Base-by-base conservation (phyloP, 2,329 filamentous ascomycete species). In the Ramularia collo-cygni region DNA sequence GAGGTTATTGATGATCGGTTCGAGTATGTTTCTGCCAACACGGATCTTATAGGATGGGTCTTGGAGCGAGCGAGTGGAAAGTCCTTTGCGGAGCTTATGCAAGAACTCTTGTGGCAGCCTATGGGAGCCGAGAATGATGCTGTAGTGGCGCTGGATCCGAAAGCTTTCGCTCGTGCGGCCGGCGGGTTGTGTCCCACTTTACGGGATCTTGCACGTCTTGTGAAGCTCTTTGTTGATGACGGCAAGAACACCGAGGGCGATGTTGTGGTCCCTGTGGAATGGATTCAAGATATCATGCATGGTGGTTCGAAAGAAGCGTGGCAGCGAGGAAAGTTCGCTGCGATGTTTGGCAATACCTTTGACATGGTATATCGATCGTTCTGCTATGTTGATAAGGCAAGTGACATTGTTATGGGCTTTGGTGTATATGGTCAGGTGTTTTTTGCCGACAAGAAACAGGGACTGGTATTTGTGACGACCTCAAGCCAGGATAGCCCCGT, bases 101-200 rank as follows among this genome's bases (percentile, higher is more conserved):
- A 38, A 5, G 46, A 54, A 14, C 32, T 51, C n/a, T 35, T 56
- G 1, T 54, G 52, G 52, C 28, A 51, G 27, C 50, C 53, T 2
- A 46, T 54, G 41, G 51, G 50, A 3, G 52, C 50, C 2, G 53
- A 56, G 27, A 44, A 39, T 37, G 45, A 52, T 30, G 52, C 52
- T 9, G 9, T 42, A 1, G 31, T 56, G 13, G 38, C 48, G 1
- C 29, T 52, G 7, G 53, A 56, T 30, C 37, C 37, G 8, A 29
- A 47, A 19, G 52, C 51, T 5, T 39, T 30, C 19, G 43, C 45
- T 16, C 28, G 52, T 8, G 47, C 45, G 3, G 51, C 52, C 13
- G 52, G 52, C 2, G 52, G 52, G 3, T 15, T 52, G 9, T 52
- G 43, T 31, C 45, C 49, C 2, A 51, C 49, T 2, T 26, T 55